Percentiles rank a stretch among this genome's conserved stretches.
Conservation (phyloP, 208 protist genomes). For the Acanthamoeba healyi region DNA sequence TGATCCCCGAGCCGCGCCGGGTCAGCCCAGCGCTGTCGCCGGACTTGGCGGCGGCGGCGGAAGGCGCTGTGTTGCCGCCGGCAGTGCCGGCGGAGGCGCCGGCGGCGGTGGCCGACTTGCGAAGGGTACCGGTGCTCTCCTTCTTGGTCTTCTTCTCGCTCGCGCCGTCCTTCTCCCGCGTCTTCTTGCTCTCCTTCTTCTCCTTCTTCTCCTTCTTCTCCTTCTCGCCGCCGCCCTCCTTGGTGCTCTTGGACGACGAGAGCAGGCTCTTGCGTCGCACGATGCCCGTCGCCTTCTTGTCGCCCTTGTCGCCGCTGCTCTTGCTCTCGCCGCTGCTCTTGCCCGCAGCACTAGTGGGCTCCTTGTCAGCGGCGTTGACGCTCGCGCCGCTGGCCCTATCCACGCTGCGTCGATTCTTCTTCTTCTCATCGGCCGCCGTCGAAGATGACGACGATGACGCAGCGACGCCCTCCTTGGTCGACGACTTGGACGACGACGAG, state of each 20-base stretch:
- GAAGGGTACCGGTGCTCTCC: background rate
- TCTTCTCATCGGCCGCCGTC: background rate
- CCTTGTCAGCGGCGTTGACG: background rate
- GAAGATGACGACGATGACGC: slow-evolving; percentile 18
- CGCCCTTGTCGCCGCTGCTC: background rate
- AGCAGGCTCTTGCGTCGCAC: background rate
- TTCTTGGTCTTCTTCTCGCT: slow-evolving; percentile 26
- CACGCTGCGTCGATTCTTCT: background rate
- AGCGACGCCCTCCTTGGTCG: no score
- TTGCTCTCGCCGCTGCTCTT: background rate
- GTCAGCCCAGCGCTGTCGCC: no score
- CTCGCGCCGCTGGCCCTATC: background rate
- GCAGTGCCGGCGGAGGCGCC: background rate
- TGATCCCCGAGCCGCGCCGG: background rate
- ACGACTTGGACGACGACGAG: background rate
- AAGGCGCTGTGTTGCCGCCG: background rate
- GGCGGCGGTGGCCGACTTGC: background rate
- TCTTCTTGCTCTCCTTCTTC: background rate
- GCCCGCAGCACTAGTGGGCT: background rate
- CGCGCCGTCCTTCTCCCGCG: background rate
- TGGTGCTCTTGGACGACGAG: background rate
- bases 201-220: slow-evolving; percentile 17
- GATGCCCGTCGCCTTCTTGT: background rate
- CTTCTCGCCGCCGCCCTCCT: background rate
- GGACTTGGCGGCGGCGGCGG: background rate